Percentiles rank a stretch among this genome's conserved stretches.
phyloP scores from a whole-genome alignment of 495 filamentous ascomycete genomes.

The Trichocladium antarcticum region DNA sequence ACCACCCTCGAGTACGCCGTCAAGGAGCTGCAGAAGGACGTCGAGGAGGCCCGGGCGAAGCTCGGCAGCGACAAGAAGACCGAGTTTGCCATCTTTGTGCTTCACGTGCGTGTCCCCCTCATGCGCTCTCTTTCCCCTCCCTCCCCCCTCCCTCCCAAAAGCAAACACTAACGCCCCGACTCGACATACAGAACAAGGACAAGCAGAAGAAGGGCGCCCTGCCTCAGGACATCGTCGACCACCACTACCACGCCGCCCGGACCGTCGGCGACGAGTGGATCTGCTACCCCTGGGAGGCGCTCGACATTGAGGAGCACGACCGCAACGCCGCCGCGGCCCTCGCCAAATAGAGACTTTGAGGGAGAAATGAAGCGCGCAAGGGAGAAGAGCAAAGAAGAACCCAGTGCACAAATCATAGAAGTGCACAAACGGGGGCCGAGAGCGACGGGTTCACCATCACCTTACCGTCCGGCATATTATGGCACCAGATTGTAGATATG shows the following conservation, averaged over 20 bases:
- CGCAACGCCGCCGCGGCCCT: conserved; percentile 46
- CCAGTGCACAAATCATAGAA: not conserved
- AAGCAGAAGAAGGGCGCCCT: conserved; percentile 86
- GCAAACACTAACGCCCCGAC: too few species aligned
- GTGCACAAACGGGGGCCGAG: not conserved
- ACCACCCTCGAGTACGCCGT: conserved; percentile 97
- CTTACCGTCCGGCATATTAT: not conserved
- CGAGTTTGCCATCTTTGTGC: conserved; percentile 82
- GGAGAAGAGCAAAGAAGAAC: not conserved
- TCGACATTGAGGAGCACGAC: conserved; percentile 91
- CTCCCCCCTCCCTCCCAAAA: not conserved
- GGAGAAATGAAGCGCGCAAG: not conserved
- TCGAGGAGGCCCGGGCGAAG: conserved; percentile 65
- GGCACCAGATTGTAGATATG: not conserved
- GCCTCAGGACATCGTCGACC: conserved; percentile 67
- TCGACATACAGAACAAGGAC: conserved; percentile 67
- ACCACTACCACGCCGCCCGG: conserved; percentile 72
- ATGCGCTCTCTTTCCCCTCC: conserved; percentile 42
- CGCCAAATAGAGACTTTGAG: conserved; percentile 10
- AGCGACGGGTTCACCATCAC: not conserved
- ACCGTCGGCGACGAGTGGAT: conserved; percentile 94
- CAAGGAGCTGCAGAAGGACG: conserved; percentile 90
- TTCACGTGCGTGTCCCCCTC: conserved; percentile 91
- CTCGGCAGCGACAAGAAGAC: conserved; percentile 61
- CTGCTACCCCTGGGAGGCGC: conserved; percentile 99